Percentiles rank a stretch among this genome's conserved stretches.
Conservation (phyloP, 371 early-diverging fungal genomes). For the Neoconidiobolus thromboides region DNA sequence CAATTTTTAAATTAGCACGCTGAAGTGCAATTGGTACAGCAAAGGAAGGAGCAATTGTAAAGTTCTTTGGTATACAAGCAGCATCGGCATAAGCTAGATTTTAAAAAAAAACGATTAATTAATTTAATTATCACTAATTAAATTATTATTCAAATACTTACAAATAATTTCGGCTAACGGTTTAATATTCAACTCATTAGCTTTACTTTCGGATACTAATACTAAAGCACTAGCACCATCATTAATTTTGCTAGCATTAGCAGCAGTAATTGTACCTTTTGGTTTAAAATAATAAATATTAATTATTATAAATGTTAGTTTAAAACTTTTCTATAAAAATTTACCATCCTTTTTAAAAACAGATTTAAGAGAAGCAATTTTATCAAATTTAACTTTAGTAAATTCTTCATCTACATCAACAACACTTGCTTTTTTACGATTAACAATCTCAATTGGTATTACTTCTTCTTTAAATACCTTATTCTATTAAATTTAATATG, state of each 20-base stretch:
- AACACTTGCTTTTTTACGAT: constrained; percentile 66
- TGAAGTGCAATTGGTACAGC: constrained; percentile 77
- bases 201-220: constrained; percentile 55
- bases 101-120: neutral
- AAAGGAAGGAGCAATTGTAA: constrained; percentile 82
- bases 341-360: constrained; percentile 12
- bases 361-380: constrained; percentile 5
- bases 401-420: constrained; percentile 63
- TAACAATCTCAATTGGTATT: constrained; percentile 62
- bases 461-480: constrained; percentile 74
- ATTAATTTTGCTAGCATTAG: constrained; percentile 81
- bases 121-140: constrained; percentile 11
- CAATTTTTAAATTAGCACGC: constrained; percentile 45
- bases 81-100: constrained; percentile 38
- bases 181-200: constrained; percentile 47
- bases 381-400: constrained; percentile 22
- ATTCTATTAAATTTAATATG: constrained; percentile 15
- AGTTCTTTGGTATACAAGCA: constrained; percentile 60
- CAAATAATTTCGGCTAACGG: constrained; percentile 53
- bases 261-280: constrained; percentile 80
- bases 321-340: constrained; percentile 4
- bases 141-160: constrained; percentile 9
- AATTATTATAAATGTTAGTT: constrained; percentile 13
- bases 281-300: constrained; percentile 7
- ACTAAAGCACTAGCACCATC: constrained; percentile 94